These are phyloP conservation scores for Pichia sp. DNA, from an alignment of 1,139 yeast species.

Conservation along the genomic window DNA sequence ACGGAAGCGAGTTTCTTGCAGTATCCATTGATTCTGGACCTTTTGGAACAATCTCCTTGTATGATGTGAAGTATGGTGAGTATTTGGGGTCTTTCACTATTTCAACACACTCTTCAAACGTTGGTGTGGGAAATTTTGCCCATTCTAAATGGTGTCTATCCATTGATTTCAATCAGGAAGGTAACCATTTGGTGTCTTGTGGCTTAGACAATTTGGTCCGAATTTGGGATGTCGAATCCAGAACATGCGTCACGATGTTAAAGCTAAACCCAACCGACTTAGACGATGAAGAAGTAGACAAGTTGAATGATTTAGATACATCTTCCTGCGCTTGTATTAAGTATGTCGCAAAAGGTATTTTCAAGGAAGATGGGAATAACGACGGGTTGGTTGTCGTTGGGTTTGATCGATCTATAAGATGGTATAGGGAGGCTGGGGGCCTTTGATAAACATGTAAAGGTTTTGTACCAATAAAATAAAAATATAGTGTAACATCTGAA, in stretches of 20 bases:
- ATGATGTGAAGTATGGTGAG: slow-evolving; percentile 85
- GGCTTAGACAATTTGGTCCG: slow-evolving; percentile 80
- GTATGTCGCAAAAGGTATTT: slow-evolving; percentile 57
- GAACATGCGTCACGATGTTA: slow-evolving; percentile 74
- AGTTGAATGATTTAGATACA: slow-evolving; percentile 39
- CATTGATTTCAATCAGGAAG: slow-evolving; percentile 72
- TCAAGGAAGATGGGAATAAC: slow-evolving; percentile 69
- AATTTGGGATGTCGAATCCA: slow-evolving; percentile 78
- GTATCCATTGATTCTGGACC: slow-evolving; percentile 83
- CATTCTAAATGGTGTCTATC: slow-evolving; percentile 89
- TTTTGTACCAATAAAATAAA: not conserved
- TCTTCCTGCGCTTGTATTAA: slow-evolving; percentile 51
- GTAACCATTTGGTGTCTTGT: slow-evolving; percentile 67
- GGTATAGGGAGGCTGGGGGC: slow-evolving; percentile 97
- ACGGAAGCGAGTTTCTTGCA: slow-evolving; percentile 62
- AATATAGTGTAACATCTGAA: not conserved
- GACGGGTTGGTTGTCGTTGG: slow-evolving; percentile 85
- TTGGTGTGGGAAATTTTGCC: slow-evolving; percentile 66
- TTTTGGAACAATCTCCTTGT: slow-evolving; percentile 69
- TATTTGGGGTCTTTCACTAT: slow-evolving; percentile 71
- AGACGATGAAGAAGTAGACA: slow-evolving; percentile 46
- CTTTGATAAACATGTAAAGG: slow-evolving; percentile 23
- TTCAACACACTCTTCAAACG: slow-evolving; percentile 55
- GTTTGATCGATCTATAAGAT: slow-evolving; percentile 80
- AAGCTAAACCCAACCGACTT: slow-evolving; percentile 62